Evolutionary conservation across 176 grass and related monocot species (phyloP), one percentile per base, ranked within the genome.

Genomic region (Aegilops tauschii): DNA sequence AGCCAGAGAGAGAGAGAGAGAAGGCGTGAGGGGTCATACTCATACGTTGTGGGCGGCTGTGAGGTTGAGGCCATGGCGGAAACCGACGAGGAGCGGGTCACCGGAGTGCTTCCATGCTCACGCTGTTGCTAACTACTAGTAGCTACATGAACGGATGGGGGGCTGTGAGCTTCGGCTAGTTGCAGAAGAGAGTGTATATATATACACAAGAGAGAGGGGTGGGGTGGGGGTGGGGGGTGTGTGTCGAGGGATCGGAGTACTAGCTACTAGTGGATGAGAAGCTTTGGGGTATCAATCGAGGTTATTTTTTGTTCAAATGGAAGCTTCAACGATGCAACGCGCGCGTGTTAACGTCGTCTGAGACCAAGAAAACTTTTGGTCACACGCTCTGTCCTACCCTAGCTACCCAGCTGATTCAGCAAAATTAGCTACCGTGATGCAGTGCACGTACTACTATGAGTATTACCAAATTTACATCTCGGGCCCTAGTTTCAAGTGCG

Each of bases 51-150:
- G 54, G 66, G 7, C 4, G 56, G 76, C 25, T 73, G 32, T 65
- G 87, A 89, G 29, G 54, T 32, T 40, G 87, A 89, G 21, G 82
- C 87, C 87, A 88, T 88, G 80, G 35, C 1, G 12, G 29, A 50
- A 10, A 64, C 3, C 10, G 16, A 9, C 5, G 71, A 37, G 21
- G 28, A 65, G 34, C 69, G 25, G 79, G 65, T 28, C 78, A 21
- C 63, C 8, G 17, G 17, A 25, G 67, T 29, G 6, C 58, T 82
- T 31, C 28, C 69, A 81, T 65, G 37, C 25, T 50, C 14, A 29
- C 28, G 27, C 7, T 76, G 73, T 31, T 52, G 45, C 47, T 32
- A 11, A 47, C 21, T 21, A 31, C 31, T 31, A 34, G 4, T 34
- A 62, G 12, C 54, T 73, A 49, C 71, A 73, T 12, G 82, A 74